Conservation (phyloP, 2,329 filamentous ascomycete genomes). For the Apiospora marii region DNA sequence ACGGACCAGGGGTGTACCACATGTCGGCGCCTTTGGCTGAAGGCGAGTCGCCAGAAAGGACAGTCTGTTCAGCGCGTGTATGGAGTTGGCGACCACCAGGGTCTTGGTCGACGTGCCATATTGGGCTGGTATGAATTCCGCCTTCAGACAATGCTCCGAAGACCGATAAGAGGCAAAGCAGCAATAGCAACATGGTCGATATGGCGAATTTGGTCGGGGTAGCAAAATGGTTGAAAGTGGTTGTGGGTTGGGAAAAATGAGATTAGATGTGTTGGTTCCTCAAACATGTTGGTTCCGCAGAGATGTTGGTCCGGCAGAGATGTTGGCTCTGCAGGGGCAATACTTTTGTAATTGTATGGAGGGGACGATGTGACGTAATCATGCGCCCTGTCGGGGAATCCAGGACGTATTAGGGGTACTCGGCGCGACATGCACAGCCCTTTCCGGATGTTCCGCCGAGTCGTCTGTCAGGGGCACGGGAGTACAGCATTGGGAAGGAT, state of each 20-base stretch:
- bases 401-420: not conserved
- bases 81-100: not conserved
- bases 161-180: not conserved
- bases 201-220: not conserved
- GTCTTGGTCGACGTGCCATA: not conserved
- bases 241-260: not conserved
- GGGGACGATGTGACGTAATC: not conserved
- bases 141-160: conserved; percentile 9
- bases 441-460: not conserved
- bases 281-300: not conserved
- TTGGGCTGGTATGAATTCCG: not conserved
- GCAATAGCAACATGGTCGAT: not conserved
- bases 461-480: not conserved
- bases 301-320: not conserved
- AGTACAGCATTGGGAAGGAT: not conserved
- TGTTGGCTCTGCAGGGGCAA: not conserved
- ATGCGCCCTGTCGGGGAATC: not conserved
- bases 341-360: not conserved
- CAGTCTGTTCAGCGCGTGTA: not conserved
- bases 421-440: not conserved
- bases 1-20: not conserved
- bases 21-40: not conserved
- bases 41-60: not conserved
- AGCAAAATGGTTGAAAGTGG: not conserved
- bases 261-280: not conserved